Evolutionary conservation across 1,284 basidiomycete genomes (phyloP).

Genomic region (Naganishia sp.): DNA sequence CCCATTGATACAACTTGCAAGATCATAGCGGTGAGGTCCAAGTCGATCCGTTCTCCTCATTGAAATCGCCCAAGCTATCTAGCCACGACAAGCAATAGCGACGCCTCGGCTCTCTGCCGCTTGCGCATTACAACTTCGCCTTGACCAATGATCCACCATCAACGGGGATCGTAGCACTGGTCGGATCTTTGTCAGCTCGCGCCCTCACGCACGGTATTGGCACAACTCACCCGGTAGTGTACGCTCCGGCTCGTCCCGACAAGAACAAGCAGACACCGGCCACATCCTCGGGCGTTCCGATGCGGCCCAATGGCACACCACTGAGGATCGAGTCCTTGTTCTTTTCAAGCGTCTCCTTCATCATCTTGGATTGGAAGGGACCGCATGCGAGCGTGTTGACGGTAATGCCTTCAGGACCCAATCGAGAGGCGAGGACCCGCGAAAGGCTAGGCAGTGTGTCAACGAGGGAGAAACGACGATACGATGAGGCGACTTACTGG

Average conservation of each 20-base stretch:
- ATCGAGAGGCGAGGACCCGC: slow-evolving; percentile 62
- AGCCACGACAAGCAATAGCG: too few relatives aligned
- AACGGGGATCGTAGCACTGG: slow-evolving; percentile 61
- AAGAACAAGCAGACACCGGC: slow-evolving; percentile 66
- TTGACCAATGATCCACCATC: slow-evolving; percentile 61
- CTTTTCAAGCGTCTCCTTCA: slow-evolving; percentile 61
- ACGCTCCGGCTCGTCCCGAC: slow-evolving; percentile 63
- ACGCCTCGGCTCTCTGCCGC: background rate
- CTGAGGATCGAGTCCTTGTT: slow-evolving; percentile 58
- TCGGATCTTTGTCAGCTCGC: background rate
- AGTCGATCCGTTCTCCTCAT: background rate
- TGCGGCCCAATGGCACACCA: slow-evolving; percentile 60
- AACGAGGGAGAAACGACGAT: slow-evolving; percentile 38
- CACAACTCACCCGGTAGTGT: slow-evolving; percentile 59
- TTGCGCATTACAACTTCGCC: slow-evolving; percentile 30
- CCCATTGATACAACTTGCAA: slow-evolving; percentile 3
- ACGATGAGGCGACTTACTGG: slow-evolving; percentile 39
- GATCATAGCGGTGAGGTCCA: background rate
- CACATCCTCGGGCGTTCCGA: slow-evolving; percentile 66
- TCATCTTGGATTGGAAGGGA: slow-evolving; percentile 58
- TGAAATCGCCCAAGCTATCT: too few relatives aligned
- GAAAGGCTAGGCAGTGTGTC: slow-evolving; percentile 60
- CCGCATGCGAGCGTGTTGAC: slow-evolving; percentile 71
- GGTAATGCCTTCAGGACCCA: slow-evolving; percentile 64
- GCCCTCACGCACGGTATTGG: too few relatives aligned